Base-by-base conservation (phyloP, 1,284 basidiomycete genomes). In the Xanthoconium separans region DNA sequence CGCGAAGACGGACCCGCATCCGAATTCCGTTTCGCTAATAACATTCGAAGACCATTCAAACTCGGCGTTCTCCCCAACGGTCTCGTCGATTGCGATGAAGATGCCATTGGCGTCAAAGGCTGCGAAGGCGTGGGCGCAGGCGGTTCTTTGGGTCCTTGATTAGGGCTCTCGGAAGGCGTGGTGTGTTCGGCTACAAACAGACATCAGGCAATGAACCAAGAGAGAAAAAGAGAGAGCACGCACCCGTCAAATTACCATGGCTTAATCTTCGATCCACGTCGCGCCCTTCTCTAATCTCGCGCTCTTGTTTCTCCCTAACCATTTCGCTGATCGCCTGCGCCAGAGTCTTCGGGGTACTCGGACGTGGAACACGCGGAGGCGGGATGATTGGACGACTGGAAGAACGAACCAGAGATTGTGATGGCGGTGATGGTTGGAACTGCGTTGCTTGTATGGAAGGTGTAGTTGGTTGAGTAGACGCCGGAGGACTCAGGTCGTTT, bases 291-390 rank as follows among this genome's bases (percentile, higher is more conserved):
- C 29, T 18, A 6, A 30, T 4, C 2, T 42, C 46, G 24, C 24
- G 24, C 18, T 40, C 47, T 4, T 65, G 15, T 22, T 33, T 53
- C 12, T 48, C 37, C 22, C 46, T 49, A 4, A 64, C 59, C n/a
- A 68, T 31, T 6, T 50, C 51, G 24, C 70, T 70, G 20, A 66
- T 54, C 20, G 18, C 48, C 0, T 70, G 65, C 4, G 54, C 54
- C 12, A 66, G 47, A 2, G 65, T 56, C 57, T 63, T 54, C 4
- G 57, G 59, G 18, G 54, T 31, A 13, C 33, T 43, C 11, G 58
- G 50, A 2, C 46, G 47, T 11, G 66, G 65, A 2, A 61, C 6
- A n/a, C 62, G 69, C 3, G 69, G 62, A 13, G 69, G 67, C 8
- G 55, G 54, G 33, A 70, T 66, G 34, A 56, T 30, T 5, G 54